Conservation (phyloP, 2,329 filamentous ascomycete genomes). For the Cercospora beticola region DNA sequence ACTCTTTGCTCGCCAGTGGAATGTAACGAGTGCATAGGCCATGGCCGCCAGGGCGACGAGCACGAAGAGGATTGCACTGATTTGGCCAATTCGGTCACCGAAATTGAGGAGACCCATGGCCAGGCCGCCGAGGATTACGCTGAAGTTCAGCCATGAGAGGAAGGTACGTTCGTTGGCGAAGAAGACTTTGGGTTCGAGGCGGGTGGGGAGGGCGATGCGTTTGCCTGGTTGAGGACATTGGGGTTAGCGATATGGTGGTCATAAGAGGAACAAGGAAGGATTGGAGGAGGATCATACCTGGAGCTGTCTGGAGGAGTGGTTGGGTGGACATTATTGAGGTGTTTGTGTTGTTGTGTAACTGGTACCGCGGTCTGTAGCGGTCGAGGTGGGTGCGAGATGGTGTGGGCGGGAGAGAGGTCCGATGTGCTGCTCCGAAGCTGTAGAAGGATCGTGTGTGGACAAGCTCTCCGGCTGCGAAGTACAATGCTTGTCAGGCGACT, state of each 20-base stretch:
- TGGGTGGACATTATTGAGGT: constrained; percentile 78
- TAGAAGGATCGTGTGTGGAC: neutral
- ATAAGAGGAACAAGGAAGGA: neutral
- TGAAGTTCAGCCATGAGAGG: constrained; percentile 99
- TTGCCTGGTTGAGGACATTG: constrained; percentile 64
- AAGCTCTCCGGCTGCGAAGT: neutral
- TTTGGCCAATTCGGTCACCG: constrained; percentile 84
- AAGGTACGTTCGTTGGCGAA: constrained; percentile 99
- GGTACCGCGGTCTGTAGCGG: neutral
- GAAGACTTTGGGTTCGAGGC: constrained; percentile 99
- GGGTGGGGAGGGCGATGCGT: constrained; percentile 94
- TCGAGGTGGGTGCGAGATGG: neutral
- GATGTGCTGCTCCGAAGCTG: neutral
- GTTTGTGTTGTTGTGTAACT: constrained; percentile 11
- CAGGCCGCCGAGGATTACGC: constrained; percentile 93
- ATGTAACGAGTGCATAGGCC: constrained; percentile 91
- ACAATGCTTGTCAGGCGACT: neutral
- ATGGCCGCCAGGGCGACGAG: constrained; percentile 91
- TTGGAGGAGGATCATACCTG: constrained; percentile 58
- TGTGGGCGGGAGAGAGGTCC: neutral
- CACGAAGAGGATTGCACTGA: constrained; percentile 91
- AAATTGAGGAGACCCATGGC: constrained; percentile 98
- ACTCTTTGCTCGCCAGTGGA: constrained; percentile 94
- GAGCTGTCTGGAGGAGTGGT: constrained; percentile 90
- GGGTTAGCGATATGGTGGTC: neutral